Base-by-base conservation (phyloP, 2,329 filamentous ascomycete species). In the Aspergillus candidus region DNA sequence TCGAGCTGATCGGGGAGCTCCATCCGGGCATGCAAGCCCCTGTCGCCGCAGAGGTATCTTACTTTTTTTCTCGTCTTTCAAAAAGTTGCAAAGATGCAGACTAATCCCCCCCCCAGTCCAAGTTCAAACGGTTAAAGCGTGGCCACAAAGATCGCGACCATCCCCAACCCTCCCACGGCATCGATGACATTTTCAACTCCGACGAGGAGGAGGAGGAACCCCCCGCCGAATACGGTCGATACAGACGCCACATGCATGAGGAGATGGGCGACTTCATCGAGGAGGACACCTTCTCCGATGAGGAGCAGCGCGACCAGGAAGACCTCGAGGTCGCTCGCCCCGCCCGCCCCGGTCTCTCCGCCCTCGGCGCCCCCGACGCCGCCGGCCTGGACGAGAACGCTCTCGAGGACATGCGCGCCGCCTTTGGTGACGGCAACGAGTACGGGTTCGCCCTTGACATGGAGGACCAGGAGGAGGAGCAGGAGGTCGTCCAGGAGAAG, bases 181-280 rank as follows among this genome's bases (percentile, higher is more conserved):
- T 97, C 12, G 84, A 89, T 54, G 84, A 96, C 56, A 97, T 98
- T 54, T 98, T 98, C 67, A 90, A 88, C 31, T 91, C 95, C 54
- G 91, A 96, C 41, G 91, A 97, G 50, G 90, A 94, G 43, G 82
- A 86, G 13, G 80, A 86, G 13, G 80, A 77, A 45, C 76, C 72
- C 4, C 66, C 50, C 17, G 44, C 63, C 13, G 75, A 78, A 44
- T 76, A 76, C 46, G 69, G 68, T 22, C 60, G 61, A 35, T 63
- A 73, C 47, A 78, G 79, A 49, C 77, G 85, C 46, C 74, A 75
- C 31, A 74, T 79, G 49, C 79, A 79, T 37, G 86, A 94, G 65
- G 88, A 94, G 59, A 88, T 94, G 65, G 88, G 88, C 48, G 90
- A 91, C 63, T 98, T 98, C 67, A 98, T 98, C 60, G 91, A 97